phyloP scores from a whole-genome alignment of 2,329 filamentous ascomycete species.

The Aspergillus latus region DNA sequence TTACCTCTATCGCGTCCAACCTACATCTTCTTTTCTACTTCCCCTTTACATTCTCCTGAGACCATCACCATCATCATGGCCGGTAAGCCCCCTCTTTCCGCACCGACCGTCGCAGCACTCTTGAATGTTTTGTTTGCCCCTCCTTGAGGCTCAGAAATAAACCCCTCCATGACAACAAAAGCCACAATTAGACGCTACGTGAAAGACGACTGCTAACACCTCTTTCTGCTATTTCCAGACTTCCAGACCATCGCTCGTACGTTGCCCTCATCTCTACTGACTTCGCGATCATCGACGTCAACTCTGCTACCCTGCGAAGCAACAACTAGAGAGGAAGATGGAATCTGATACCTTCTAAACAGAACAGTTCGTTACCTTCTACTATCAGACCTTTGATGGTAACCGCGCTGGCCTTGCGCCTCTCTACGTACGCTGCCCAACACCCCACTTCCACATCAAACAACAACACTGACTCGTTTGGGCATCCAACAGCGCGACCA shows the following conservation, averaged over 20 bases:
- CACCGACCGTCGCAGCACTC: neutral
- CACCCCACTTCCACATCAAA: neutral
- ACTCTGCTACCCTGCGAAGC: neutral
- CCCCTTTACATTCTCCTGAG: conserved; percentile 12
- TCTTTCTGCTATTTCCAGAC: conserved; percentile 26
- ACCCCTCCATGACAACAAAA: conserved; percentile 17
- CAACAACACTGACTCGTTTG: conserved; percentile 12
- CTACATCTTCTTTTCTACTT: neutral
- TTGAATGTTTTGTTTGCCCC: conserved; percentile 23
- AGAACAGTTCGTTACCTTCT: conserved; percentile 89
- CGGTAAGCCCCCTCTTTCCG: conserved; percentile 27
- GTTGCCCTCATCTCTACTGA: conserved; percentile 20
- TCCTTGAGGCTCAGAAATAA: conserved; percentile 17
- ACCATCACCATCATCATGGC: conserved; percentile 35
- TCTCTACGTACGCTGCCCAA: conserved; percentile 71
- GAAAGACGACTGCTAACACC: conserved; percentile 17
- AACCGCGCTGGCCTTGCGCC: conserved; percentile 63
- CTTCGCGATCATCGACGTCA: neutral
- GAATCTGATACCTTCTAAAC: conserved; percentile 27
- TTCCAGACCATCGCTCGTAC: conserved; percentile 42
- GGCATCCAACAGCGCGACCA: conserved; percentile 61
- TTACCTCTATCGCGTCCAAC: conserved; percentile 16
- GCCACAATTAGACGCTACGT: neutral
- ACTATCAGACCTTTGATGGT: conserved; percentile 83
- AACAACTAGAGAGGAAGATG: neutral